Evolutionary conservation across 805 yeast species (phyloP), one percentile per base, ranked within the genome.

Genomic region (Monosporozyma solicola): DNA sequence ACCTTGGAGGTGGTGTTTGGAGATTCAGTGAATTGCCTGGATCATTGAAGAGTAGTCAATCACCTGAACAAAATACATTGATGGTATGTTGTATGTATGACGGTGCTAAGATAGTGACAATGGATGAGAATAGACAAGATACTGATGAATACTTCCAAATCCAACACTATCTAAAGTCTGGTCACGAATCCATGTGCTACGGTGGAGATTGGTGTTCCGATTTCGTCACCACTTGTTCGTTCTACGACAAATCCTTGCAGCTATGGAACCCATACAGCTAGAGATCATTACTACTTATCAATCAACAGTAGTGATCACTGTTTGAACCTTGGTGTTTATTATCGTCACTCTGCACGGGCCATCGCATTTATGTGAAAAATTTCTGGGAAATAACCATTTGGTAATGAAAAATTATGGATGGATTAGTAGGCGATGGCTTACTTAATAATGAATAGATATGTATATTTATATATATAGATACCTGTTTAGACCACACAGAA

Each of bases 1-100:
- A 83, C 48, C 71, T 94, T 3, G 91, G 89, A 1, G 98, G 99
- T 5, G 99, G 99, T 1, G 98, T 92, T 2, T 92, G 99, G 99
- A 74, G 96, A 60, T 74, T 94, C 54, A 71, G 82, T 7, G 96
- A 96, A 2, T 24, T 43, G 16, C 46, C 46, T 6, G 11, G n/a
- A 3, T 15, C 29, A 22, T 43, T 43, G 31, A 25, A 43, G 46
- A 74, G 80, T 20, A 79, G 82, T 0, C 52, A 57, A 0, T 1
- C 31, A 9, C 3, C 15, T 15, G 41, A 53, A 9, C 74, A 73
- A 35, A 70, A 78, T 53, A 70, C 79, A 44, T 75, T 92, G 0
- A 70, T 92, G 49, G 82, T 84, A 0, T 91, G 97, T 66, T 89
- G 97, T 63, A 94, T 94, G 98, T 92, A 92, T 63, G 90, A 88